A percentile compares a stretch with the other conserved stretches of the same genome.
Evolutionary conservation across 306 rosid species (phyloP).

Genomic region (Alnus rubra): DNA sequence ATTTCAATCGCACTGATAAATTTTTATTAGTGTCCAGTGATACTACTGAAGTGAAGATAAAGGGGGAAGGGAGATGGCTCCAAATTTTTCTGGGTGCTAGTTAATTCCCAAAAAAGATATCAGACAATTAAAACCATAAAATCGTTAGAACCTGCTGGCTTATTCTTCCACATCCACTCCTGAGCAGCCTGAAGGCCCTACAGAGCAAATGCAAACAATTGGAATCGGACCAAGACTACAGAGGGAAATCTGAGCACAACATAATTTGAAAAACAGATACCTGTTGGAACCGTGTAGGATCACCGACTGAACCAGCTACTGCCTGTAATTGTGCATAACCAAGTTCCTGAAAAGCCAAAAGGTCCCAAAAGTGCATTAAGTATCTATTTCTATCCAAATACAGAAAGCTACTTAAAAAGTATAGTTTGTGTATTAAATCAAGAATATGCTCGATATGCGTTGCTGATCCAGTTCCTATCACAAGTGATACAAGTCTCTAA

Average conservation of each 20-base stretch:
- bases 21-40: not conserved
- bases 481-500: not conserved
- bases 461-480: not conserved
- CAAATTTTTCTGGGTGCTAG: not conserved
- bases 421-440: not conserved
- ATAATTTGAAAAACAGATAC: constrained; percentile 22
- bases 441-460: not conserved
- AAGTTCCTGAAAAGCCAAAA: constrained; percentile 45
- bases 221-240: constrained; percentile 13
- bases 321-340: constrained; percentile 55
- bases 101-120: not conserved
- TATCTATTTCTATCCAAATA: not conserved
- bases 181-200: constrained; percentile 69
- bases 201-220: constrained; percentile 25
- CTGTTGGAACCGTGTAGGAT: constrained; percentile 59
- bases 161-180: constrained; percentile 87
- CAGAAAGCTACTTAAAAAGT: not conserved
- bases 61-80: no score
- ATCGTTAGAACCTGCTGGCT: constrained; percentile 66
- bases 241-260: not conserved
- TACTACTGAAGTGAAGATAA: no score
- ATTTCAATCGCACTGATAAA: not conserved
- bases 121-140: constrained; percentile 18
- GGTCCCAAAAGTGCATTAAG: constrained; percentile 1
- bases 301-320: constrained; percentile 38